Evolutionary conservation across 2,329 filamentous ascomycete genomes (phyloP).

Genomic region (Ascochyta koolunga): DNA sequence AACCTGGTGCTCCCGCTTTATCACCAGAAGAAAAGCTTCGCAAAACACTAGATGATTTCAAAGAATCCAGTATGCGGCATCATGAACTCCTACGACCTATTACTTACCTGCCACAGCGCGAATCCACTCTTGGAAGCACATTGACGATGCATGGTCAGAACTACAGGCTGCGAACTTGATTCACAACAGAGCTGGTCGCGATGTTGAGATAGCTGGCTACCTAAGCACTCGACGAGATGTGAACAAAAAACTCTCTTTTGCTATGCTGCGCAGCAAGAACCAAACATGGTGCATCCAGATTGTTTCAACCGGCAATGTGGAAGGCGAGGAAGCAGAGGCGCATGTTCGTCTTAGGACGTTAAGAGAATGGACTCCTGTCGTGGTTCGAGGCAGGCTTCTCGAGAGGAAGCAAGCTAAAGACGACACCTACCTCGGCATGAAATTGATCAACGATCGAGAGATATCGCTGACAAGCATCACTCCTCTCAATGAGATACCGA

Average conservation of each 20-base stretch:
- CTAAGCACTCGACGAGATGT: constrained; percentile 71
- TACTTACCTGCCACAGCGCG: constrained; percentile 6
- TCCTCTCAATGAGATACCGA: constrained; percentile 74
- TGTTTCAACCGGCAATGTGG: constrained; percentile 51
- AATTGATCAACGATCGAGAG: constrained; percentile 57
- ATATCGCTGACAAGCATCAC: constrained; percentile 67
- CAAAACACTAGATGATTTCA: constrained; percentile 39
- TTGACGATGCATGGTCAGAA: constrained; percentile 39
- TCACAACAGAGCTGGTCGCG: constrained; percentile 8
- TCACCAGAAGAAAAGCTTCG: constrained; percentile 25
- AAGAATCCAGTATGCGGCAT: constrained; percentile 35
- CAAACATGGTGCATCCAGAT: constrained; percentile 57
- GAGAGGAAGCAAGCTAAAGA: constrained; percentile 47
- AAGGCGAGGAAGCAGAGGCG: constrained; percentile 30
- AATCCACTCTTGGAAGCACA: constrained; percentile 31
- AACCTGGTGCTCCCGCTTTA: background rate
- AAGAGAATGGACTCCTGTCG: constrained; percentile 60
- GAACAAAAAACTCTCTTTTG: constrained; percentile 73
- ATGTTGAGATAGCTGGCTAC: constrained; percentile 62
- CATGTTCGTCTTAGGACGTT: constrained; percentile 52
- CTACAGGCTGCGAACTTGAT: constrained; percentile 3
- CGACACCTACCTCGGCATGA: constrained; percentile 36
- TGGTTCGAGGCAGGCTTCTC: constrained; percentile 58
- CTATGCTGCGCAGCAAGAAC: constrained; percentile 58
- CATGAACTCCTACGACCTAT: background rate